A percentile compares a stretch with the other conserved stretches of the same genome.
Evolutionary conservation across 2,329 filamentous ascomycete genomes (phyloP).

Genomic region (Ceratocystis lukuohia): DNA sequence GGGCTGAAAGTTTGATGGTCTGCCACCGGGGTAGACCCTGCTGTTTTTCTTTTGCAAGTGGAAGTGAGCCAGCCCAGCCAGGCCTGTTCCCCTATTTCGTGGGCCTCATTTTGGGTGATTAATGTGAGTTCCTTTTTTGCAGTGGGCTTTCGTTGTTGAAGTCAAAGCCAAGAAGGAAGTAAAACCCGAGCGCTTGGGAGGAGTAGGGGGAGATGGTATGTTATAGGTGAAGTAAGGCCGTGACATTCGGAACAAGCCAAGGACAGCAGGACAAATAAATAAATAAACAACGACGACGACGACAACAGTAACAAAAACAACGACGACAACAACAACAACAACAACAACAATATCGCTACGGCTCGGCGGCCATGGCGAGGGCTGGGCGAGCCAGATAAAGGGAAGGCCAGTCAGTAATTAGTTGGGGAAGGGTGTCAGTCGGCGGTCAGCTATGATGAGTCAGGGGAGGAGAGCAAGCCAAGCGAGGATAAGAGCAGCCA

Average conservation of each 20-base stretch:
- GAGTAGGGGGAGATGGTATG: background rate
- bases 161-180: background rate
- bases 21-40: background rate
- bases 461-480: background rate
- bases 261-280: too few relatives aligned
- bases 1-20: slow-evolving; percentile 9
- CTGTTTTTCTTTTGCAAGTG: too few relatives aligned
- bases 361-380: too few relatives aligned
- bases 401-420: too few relatives aligned
- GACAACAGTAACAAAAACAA: too few relatives aligned
- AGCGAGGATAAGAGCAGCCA: background rate
- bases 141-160: background rate
- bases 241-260: too few relatives aligned
- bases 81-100: slow-evolving; percentile 1
- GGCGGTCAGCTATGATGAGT: too few relatives aligned
- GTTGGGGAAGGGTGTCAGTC: too few relatives aligned
- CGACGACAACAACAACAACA: too few relatives aligned
- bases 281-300: too few relatives aligned
- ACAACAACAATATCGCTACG: too few relatives aligned
- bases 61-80: background rate
- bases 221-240: background rate
- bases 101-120: slow-evolving; percentile 1
- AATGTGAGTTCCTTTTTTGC: background rate
- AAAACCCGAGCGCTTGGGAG: background rate
- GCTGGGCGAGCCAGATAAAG: too few relatives aligned